These are phyloP conservation scores for Morella rubra DNA, from an alignment of 306 rosid species.

Conservation along the genomic window DNA sequence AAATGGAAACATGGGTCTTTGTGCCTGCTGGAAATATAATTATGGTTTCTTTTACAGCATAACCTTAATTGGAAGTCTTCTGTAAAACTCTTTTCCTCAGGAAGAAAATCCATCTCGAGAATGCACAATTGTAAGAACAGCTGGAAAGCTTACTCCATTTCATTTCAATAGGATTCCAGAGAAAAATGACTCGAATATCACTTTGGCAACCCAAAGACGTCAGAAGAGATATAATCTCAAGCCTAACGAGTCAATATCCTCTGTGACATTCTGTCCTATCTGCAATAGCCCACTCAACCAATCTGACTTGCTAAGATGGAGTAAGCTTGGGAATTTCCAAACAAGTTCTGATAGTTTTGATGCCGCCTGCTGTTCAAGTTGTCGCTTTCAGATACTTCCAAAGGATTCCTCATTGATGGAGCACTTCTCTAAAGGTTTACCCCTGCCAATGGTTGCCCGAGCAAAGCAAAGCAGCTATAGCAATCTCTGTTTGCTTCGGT, in stretches of 20 bases:
- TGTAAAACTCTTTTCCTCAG: slow-evolving; percentile 37
- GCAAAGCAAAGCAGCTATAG: slow-evolving; percentile 45
- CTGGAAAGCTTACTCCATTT: slow-evolving; percentile 91
- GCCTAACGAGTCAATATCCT: slow-evolving; percentile 67
- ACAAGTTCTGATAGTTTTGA: slow-evolving; percentile 36
- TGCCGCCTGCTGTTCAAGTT: slow-evolving; percentile 71
- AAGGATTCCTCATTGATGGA: slow-evolving; percentile 46
- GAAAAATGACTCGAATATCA: slow-evolving; percentile 57
- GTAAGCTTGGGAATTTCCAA: slow-evolving; percentile 27
- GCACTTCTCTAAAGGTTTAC: slow-evolving; percentile 52
- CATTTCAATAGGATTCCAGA: slow-evolving; percentile 84
- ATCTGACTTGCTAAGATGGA: slow-evolving; percentile 56
- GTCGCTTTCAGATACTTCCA: slow-evolving; percentile 87
- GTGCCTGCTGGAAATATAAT: background rate
- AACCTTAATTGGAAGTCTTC: slow-evolving; percentile 10
- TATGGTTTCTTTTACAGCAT: slow-evolving; percentile 1
- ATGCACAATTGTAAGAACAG: slow-evolving; percentile 90
- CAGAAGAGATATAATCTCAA: slow-evolving; percentile 79
- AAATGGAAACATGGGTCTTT: background rate
- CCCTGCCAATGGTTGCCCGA: slow-evolving; percentile 49
- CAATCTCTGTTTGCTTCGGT: slow-evolving; percentile 53
- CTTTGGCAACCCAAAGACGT: slow-evolving; percentile 77
- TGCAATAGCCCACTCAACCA: slow-evolving; percentile 77
- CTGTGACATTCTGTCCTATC: slow-evolving; percentile 72
- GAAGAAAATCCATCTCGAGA: slow-evolving; percentile 94